Conservation (phyloP, 176 grass and related monocot species). For the Pontederia crassipes region DNA sequence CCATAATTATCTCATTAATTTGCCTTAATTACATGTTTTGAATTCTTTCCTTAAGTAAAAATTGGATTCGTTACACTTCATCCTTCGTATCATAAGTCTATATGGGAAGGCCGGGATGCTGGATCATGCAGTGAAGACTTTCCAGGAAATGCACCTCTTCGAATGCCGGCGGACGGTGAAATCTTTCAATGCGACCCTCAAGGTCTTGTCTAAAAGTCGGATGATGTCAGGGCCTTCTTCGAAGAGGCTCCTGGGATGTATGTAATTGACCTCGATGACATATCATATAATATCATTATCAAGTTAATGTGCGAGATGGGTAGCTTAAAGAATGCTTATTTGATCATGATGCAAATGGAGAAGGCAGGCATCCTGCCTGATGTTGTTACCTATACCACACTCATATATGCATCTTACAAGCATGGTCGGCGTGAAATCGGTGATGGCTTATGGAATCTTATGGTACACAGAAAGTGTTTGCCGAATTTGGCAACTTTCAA, state of each 20-base stretch:
- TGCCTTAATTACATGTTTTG: too few species aligned
- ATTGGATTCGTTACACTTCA: too few species aligned
- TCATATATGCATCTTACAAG: slow-evolving; percentile 78
- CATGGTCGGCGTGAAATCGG: slow-evolving; percentile 44
- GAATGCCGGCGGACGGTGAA: slow-evolving; percentile 57
- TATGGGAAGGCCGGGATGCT: slow-evolving; percentile 72
- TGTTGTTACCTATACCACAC: slow-evolving; percentile 68
- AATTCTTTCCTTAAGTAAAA: too few species aligned
- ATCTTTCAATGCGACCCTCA: slow-evolving; percentile 81
- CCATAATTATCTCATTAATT: too few species aligned
- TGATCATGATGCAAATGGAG: slow-evolving; percentile 59
- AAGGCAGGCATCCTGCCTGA: slow-evolving; percentile 47
- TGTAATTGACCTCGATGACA: slow-evolving; percentile 52
- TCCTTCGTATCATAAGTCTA: slow-evolving; percentile 58
- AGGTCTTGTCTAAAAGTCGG: slow-evolving; percentile 43
- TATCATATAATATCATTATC: slow-evolving; percentile 73
- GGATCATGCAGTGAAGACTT: slow-evolving; percentile 50
- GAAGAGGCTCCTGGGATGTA: slow-evolving; percentile 31
- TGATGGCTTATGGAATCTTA: slow-evolving; percentile 89
- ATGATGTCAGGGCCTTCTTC: slow-evolving; percentile 30
- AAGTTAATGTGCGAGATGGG: slow-evolving; percentile 71
- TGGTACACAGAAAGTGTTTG: slow-evolving; percentile 58
- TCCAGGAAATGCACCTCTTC: slow-evolving; percentile 58
- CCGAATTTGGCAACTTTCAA: slow-evolving; percentile 80
- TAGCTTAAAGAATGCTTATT: slow-evolving; percentile 37